phyloP scores from a whole-genome alignment of 352 stramenopile species.

The Globisporangium nunn region DNA sequence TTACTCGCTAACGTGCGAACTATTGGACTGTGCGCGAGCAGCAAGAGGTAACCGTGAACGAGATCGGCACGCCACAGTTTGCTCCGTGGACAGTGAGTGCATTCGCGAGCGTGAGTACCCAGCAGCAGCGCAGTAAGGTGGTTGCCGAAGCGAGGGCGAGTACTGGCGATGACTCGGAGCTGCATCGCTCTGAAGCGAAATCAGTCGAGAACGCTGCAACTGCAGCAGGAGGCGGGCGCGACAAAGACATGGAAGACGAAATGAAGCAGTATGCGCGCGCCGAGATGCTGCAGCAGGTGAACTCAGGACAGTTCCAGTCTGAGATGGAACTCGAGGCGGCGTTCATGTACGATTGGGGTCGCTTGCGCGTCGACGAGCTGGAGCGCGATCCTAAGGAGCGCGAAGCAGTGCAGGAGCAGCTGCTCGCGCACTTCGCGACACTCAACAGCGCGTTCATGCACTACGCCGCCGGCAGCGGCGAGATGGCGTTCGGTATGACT shows the following conservation, averaged over 20 bases:
- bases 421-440: slow-evolving; percentile 41
- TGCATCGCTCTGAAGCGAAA: slow-evolving; percentile 4
- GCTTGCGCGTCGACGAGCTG: slow-evolving; percentile 47
- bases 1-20: not conserved
- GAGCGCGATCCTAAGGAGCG: slow-evolving; percentile 35
- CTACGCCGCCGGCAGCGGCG: slow-evolving; percentile 61
- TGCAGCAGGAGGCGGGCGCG: not conserved
- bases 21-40: slow-evolving; percentile 11
- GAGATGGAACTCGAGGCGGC: slow-evolving; percentile 74
- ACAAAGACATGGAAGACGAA: slow-evolving; percentile 28
- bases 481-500: slow-evolving; percentile 61
- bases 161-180: not conserved
- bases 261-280: slow-evolving; percentile 56
- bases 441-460: slow-evolving; percentile 70
- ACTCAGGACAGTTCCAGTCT: slow-evolving; percentile 70
- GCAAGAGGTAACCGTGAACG: slow-evolving; percentile 77
- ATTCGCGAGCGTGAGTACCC: slow-evolving; percentile 28
- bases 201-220: not conserved
- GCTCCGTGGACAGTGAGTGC: slow-evolving; percentile 49
- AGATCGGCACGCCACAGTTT: slow-evolving; percentile 70
- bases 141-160: not conserved
- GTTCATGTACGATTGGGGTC: slow-evolving; percentile 75
- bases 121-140: slow-evolving; percentile 2
- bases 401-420: slow-evolving; percentile 43
- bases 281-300: slow-evolving; percentile 70